phyloP scores from a whole-genome alignment of 2,329 filamentous ascomycete genomes.

The Niveomyces coronatus region DNA sequence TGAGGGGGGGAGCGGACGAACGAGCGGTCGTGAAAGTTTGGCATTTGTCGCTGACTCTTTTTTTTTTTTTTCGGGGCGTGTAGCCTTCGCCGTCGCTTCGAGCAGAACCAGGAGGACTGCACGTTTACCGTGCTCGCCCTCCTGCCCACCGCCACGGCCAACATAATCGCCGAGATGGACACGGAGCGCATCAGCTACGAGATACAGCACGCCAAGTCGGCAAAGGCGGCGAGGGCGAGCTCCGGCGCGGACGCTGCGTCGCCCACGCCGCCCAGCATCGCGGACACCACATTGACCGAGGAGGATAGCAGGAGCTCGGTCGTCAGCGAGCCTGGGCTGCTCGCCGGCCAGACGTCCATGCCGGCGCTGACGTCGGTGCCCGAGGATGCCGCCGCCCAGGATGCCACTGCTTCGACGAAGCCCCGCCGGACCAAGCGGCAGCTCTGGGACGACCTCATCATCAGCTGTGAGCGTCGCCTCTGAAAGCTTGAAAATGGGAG shows the following conservation, averaged over 20 bases:
- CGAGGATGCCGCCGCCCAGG: conserved; percentile 25
- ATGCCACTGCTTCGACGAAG: conserved; percentile 34
- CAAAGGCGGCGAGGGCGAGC: conserved; percentile 50
- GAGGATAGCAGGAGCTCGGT: conserved; percentile 77
- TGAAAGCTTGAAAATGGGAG: no score
- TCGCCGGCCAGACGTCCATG: conserved; percentile 65
- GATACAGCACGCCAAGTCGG: conserved; percentile 81
- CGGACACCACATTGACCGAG: conserved; percentile 65
- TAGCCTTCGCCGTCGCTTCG: conserved; percentile 88
- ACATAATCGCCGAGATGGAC: conserved; percentile 76
- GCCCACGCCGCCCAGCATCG: conserved; percentile 48
- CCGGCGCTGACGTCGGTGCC: conserved; percentile 29
- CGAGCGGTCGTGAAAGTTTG: no score
- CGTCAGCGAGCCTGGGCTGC: conserved; percentile 72
- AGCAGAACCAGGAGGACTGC: conserved; percentile 98
- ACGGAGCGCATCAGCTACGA: conserved; percentile 90
- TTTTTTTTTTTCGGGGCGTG: conserved; percentile 3
- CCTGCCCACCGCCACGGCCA: conserved; percentile 81
- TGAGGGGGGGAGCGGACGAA: no score
- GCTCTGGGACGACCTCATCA: conserved; percentile 95
- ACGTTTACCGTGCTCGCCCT: conserved; percentile 96
- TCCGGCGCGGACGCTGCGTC: conserved; percentile 45
- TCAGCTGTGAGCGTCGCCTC: conserved; percentile 76
- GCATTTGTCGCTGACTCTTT: conserved; percentile 5
- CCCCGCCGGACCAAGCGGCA: conserved; percentile 73